phyloP scores from a whole-genome alignment of 2,329 filamentous ascomycete species.

The Botrytis squamosa region DNA sequence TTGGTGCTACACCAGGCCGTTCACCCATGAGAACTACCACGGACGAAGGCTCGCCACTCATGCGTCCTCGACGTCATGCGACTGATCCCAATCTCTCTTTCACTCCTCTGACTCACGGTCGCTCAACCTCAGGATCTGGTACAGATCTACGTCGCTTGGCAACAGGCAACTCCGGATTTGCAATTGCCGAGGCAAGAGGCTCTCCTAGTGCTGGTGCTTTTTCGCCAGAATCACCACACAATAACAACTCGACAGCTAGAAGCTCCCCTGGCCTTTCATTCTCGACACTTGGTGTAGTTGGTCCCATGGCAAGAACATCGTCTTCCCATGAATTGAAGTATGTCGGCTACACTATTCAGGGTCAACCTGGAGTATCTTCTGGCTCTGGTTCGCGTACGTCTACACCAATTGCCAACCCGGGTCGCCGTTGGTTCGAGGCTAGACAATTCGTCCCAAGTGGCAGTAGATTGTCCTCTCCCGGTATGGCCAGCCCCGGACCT shows the following conservation, averaged over 20 bases:
- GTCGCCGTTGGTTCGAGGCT: neutral
- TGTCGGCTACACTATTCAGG: neutral
- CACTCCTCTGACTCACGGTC: neutral
- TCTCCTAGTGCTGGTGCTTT: neutral
- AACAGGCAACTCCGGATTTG: neutral
- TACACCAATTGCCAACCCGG: neutral
- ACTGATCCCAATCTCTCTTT: neutral
- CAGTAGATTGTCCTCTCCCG: neutral
- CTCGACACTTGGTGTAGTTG: neutral
- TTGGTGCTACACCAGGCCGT: neutral
- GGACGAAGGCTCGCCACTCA: constrained; percentile 12
- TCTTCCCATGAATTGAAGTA: neutral
- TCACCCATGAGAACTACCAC: constrained; percentile 10
- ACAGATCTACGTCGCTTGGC: constrained; percentile 4
- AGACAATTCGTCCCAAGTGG: neutral
- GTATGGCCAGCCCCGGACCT: neutral
- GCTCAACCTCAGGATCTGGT: neutral
- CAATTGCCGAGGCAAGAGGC: neutral
- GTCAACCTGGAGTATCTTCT: neutral
- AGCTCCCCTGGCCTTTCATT: neutral
- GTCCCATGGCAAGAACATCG: neutral
- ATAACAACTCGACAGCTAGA: neutral
- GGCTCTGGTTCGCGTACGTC: neutral
- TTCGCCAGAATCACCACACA: neutral
- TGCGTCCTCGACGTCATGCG: neutral